Evolutionary conservation across 495 filamentous ascomycete species (phyloP).

Genomic region (Xylaria longipes): DNA sequence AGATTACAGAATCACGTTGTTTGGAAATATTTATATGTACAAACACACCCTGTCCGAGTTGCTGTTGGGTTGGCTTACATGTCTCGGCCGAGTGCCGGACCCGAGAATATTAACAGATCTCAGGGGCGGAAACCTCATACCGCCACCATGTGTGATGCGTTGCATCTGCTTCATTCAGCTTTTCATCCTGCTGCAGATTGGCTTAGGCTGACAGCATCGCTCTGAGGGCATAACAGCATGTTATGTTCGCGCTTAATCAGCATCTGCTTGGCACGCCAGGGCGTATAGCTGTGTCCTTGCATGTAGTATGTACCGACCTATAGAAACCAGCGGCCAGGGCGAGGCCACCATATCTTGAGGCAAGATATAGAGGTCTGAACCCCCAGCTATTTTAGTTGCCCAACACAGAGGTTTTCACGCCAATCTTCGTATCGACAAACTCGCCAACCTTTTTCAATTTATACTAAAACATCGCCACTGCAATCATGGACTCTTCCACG

Average conservation of each 20-base stretch:
- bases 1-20: neutral
- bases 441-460: neutral
- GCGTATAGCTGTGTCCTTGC: no score
- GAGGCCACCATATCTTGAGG: no score
- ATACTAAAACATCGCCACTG: neutral
- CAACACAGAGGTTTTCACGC: neutral
- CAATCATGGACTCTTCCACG: constrained; percentile 3
- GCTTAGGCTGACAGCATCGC: neutral
- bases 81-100: neutral
- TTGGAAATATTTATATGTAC: neutral
- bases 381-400: neutral
- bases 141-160: no score
- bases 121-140: neutral
- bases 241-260: no score
- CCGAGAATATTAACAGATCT: neutral
- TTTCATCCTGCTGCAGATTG: neutral
- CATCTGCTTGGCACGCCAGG: no score
- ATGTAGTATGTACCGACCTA: no score
- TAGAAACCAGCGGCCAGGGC: no score
- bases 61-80: no score
- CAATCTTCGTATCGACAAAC: neutral
- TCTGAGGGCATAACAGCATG: no score
- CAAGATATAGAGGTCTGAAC: neutral
- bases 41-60: neutral
- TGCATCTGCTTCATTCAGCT: neutral